These are phyloP conservation scores for Salix udensis DNA, from an alignment of 345 rosid species.

Conservation along the genomic window DNA sequence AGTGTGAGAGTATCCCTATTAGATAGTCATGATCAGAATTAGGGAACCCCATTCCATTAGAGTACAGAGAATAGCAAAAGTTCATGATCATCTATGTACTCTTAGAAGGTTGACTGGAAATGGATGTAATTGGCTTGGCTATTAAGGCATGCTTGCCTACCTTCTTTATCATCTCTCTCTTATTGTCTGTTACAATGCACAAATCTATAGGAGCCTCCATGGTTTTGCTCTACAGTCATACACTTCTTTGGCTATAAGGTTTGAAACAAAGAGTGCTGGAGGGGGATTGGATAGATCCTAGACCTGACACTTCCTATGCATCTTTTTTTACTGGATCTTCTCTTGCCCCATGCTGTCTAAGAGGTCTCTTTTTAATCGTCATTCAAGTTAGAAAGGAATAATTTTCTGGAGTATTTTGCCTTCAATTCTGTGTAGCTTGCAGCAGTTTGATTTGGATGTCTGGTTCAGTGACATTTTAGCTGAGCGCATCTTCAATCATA, in stretches of 20 bases:
- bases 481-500: not conserved
- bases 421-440: not conserved
- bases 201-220: not conserved
- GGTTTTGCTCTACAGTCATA: not conserved
- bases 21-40: not conserved
- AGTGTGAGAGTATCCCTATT: not conserved
- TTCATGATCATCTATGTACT: not conserved
- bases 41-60: not conserved
- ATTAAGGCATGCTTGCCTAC: not conserved
- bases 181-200: not conserved
- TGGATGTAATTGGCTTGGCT: not conserved
- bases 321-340: not conserved
- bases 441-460: not conserved
- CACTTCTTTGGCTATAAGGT: not conserved
- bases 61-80: not conserved
- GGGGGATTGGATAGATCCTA: not conserved
- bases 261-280: not conserved
- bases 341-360: not conserved
- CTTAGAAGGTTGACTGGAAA: not conserved
- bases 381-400: not conserved
- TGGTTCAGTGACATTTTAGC: not conserved
- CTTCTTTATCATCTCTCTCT: not conserved
- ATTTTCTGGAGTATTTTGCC: not conserved
- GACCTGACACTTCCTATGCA: not conserved
- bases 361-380: not conserved